Evolutionary conservation across 495 filamentous ascomycete genomes (phyloP).

Genomic region (Penicillium waksmanii): DNA sequence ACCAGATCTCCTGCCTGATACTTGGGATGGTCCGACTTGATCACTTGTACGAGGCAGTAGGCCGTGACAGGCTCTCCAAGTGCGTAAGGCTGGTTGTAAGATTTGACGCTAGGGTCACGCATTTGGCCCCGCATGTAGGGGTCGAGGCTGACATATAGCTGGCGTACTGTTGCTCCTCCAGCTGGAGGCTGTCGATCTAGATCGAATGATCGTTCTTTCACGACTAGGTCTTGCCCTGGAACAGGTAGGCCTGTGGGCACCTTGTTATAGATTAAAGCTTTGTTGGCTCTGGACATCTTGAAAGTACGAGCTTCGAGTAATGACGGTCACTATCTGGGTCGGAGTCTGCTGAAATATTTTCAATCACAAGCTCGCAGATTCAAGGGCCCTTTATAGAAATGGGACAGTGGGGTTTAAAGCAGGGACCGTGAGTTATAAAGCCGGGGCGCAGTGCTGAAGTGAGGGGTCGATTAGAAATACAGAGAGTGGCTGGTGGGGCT

Average conservation of each 20-base stretch:
- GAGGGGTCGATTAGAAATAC: constrained; percentile 4
- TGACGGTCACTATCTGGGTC: too few relatives aligned
- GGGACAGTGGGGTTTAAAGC: neutral
- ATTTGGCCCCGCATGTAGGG: constrained; percentile 83
- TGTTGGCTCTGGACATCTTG: constrained; percentile 54
- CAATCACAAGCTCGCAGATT: too few relatives aligned
- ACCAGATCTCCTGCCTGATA: constrained; percentile 71
- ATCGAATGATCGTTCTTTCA: constrained; percentile 71
- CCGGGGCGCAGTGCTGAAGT: neutral
- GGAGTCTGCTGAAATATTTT: too few relatives aligned
- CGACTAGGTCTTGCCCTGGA: constrained; percentile 69
- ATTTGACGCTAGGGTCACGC: constrained; percentile 55
- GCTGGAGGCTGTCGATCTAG: constrained; percentile 60
- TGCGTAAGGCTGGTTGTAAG: constrained; percentile 62
- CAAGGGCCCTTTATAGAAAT: too few relatives aligned
- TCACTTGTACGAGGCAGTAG: constrained; percentile 60
- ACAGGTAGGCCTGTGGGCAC: constrained; percentile 71
- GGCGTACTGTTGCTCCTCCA: constrained; percentile 72
- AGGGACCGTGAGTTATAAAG: neutral
- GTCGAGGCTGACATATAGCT: constrained; percentile 81
- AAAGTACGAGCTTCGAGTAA: too few relatives aligned
- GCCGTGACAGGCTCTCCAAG: constrained; percentile 63
- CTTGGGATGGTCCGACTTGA: constrained; percentile 63
- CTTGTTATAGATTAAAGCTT: constrained; percentile 76
- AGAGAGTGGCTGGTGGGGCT: neutral